Conservation (phyloP, 2,329 filamentous ascomycete genomes). For the Fusarium nygamai region DNA sequence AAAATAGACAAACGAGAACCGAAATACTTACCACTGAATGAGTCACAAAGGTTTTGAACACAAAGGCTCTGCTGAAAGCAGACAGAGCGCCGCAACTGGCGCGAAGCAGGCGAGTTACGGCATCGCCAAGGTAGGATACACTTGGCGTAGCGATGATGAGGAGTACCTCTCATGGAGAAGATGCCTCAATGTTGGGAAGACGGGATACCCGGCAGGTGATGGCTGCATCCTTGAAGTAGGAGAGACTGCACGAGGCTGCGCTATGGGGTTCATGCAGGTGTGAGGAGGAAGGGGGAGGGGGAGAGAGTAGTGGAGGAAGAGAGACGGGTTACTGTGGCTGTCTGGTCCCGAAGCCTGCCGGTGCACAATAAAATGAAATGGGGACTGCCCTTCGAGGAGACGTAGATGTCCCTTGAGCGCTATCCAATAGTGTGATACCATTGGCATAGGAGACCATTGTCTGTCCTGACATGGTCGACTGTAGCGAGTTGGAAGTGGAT, state of each 20-base stretch:
- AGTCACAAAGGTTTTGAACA: not conserved
- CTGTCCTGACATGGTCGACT: not conserved
- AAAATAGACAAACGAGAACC: no score
- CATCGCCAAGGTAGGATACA: not conserved
- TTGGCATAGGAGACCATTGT: not conserved
- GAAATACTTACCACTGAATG: not conserved
- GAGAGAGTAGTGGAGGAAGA: not conserved
- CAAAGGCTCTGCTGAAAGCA: not conserved
- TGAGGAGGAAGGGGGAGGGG: not conserved
- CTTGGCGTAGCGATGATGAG: not conserved
- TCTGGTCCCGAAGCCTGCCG: not conserved
- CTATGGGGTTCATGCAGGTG: not conserved
- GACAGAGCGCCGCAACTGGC: not conserved
- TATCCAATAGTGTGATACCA: not conserved
- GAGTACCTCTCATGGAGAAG: not conserved
- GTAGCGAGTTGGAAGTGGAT: not conserved
- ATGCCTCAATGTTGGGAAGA: not conserved
- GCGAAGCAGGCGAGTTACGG: not conserved
- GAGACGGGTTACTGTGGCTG: not conserved
- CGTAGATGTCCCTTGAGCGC: not conserved
- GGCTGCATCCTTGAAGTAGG: not conserved
- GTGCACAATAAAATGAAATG: not conserved
- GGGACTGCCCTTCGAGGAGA: not conserved
- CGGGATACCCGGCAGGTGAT: not conserved
- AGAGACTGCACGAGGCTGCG: not conserved